Base-by-base conservation (phyloP, 169 alveolate species). In the Theileria luwenshuni region DNA sequence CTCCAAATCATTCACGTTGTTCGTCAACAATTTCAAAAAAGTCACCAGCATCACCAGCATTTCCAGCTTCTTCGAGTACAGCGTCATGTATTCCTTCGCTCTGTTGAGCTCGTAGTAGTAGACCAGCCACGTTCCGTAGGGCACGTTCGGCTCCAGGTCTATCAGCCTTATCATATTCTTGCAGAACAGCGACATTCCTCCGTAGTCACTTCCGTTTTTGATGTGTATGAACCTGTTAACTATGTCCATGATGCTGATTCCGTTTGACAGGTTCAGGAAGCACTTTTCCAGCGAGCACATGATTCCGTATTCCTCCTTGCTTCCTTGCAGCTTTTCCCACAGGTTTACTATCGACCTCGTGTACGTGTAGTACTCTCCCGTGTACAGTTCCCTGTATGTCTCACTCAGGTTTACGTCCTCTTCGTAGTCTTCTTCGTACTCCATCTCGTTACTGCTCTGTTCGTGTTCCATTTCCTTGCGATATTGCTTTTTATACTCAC, bases 51-150 rank as follows among this genome's bases (percentile, higher is more conserved):
- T 68, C 12, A 79, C 75, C 48, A 79, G 47, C 19, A 61, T 71
- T 33, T 79, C 83, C 61, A 79, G 23, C 1, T 58, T 33, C 38
- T 61, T 51, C 52, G 72, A 8, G 52, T 59, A 79, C 30, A 35
- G 19, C 30, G 59, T 13, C 23, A 79, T 28, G 38, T 60, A 21
- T 21, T 72, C 83, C 45, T 52, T 62, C 2, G 93, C 92, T 45
- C 97, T 60, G 56, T 89, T 83, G 25, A 94, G 77, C 81, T 94
- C 97, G 47, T 91, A 94, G 30, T 86, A 76, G 68, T 93, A 94
- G 2, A 94, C 94, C 45, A 94, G 83, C 97, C 97, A 94, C 8
- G 97, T 94, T 12, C 95, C 96, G 52, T 91, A 90, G 45, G 94
- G 92, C 15, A 93, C 92, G 30, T 89, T 84, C 21, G 96, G 93